phyloP scores from a whole-genome alignment of 345 rosid species.

The Pelargonium nanum region DNA sequence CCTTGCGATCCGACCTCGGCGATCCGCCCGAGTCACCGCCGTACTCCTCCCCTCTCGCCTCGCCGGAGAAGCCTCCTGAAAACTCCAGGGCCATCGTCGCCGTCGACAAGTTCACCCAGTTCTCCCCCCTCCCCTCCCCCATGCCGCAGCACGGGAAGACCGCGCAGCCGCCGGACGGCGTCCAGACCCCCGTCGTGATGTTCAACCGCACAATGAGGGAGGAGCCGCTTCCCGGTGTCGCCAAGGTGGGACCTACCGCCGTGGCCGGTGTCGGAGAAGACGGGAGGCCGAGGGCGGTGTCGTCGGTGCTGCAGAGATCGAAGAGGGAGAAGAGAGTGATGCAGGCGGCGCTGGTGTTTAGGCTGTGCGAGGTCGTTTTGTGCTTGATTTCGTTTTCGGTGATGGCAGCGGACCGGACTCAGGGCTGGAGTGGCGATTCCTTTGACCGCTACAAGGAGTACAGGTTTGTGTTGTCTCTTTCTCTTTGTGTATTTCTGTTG shows the following conservation, averaged over 20 bases:
- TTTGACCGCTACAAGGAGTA: constrained; percentile 90
- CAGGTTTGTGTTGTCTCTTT: constrained; percentile 31
- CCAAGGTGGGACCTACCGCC: constrained; percentile 18
- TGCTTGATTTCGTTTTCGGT: constrained; percentile 90
- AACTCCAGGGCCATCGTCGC: constrained; percentile 30
- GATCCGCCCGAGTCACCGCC: constrained; percentile 44
- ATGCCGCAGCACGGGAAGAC: constrained; percentile 12
- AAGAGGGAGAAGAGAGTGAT: constrained; percentile 23
- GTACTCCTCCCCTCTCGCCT: constrained; percentile 49
- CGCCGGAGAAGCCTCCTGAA: constrained; percentile 33
- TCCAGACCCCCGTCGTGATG: not conserved
- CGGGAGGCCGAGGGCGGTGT: constrained; percentile 9
- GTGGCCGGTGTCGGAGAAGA: constrained; percentile 8
- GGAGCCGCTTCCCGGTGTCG: constrained; percentile 11
- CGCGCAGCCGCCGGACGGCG: constrained; percentile 1
- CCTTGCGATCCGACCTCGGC: constrained; percentile 61
- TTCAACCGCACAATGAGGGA: not conserved
- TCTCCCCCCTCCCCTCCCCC: constrained; percentile 28
- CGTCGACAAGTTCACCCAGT: constrained; percentile 36
- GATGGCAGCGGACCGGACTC: constrained; percentile 92
- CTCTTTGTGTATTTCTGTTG: not conserved
- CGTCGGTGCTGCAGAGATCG: constrained; percentile 21
- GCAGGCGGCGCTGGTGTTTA: constrained; percentile 46
- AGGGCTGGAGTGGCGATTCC: constrained; percentile 98
- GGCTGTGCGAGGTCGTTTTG: constrained; percentile 51